Conservation (phyloP, 2,329 filamentous ascomycete species). For the Mycosphaerella sp. region DNA sequence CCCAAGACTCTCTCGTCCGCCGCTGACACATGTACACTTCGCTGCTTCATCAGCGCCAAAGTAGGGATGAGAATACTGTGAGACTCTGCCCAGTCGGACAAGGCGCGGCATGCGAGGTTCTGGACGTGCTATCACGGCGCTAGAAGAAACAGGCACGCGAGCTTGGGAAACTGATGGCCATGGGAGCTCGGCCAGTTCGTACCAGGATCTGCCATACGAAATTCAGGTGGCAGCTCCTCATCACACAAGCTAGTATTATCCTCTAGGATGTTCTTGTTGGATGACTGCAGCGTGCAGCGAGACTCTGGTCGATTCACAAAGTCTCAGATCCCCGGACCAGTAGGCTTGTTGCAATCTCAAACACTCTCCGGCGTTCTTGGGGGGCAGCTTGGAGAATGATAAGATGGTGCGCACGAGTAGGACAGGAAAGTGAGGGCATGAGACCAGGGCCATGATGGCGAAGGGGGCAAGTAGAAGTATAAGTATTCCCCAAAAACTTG, state of each 20-base stretch:
- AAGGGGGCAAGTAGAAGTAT: not conserved
- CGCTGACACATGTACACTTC: too few species aligned
- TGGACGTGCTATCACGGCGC: not conserved
- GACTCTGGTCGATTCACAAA: not conserved
- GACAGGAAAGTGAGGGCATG: not conserved
- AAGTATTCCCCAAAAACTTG: conserved; percentile 9
- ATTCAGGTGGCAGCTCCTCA: too few species aligned
- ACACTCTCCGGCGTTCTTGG: not conserved
- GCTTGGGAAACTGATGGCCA: too few species aligned
- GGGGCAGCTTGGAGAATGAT: not conserved
- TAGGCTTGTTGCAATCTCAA: not conserved
- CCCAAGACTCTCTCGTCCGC: too few species aligned
- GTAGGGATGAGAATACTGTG: not conserved
- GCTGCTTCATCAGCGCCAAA: not conserved
- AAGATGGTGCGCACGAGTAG: not conserved
- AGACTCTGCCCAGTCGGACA: not conserved
- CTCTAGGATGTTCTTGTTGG: too few species aligned
- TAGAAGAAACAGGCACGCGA: not conserved
- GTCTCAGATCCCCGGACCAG: not conserved
- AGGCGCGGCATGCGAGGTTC: not conserved
- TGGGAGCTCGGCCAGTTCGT: too few species aligned
- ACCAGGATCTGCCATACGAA: too few species aligned
- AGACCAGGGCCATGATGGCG: not conserved
- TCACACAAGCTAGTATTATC: too few species aligned
- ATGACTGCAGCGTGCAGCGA: too few species aligned